Percentiles rank a stretch among this genome's conserved stretches.
Evolutionary conservation across 768 basidiomycete species (phyloP).

Genomic region (Termitomyces sp.): DNA sequence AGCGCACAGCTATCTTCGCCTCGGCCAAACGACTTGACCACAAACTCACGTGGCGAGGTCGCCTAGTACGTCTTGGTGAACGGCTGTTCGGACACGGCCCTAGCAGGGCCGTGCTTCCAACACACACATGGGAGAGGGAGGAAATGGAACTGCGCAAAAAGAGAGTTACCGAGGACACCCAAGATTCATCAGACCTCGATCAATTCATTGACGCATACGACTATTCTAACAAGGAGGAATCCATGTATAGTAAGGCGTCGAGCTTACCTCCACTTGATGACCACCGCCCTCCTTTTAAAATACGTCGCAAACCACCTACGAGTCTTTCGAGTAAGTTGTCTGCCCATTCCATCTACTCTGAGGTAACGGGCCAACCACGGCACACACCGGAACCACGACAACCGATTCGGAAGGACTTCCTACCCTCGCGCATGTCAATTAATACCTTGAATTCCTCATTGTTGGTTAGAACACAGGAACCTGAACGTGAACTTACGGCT

Average conservation of each 20-base stretch:
- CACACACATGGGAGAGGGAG: slow-evolving; percentile 25
- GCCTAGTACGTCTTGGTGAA: slow-evolving; percentile 51
- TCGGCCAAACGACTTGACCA: slow-evolving; percentile 47
- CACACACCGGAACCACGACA: slow-evolving; percentile 67
- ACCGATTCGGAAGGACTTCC: slow-evolving; percentile 46
- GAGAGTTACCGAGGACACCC: slow-evolving; percentile 44
- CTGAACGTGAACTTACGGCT: slow-evolving; percentile 8
- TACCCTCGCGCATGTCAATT: slow-evolving; percentile 43
- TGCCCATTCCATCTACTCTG: slow-evolving; percentile 57
- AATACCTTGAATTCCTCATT: slow-evolving; percentile 35
- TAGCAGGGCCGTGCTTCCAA: slow-evolving; percentile 14
- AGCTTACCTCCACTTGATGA: slow-evolving; percentile 32
- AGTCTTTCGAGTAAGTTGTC: slow-evolving; percentile 27
- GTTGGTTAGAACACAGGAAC: slow-evolving; percentile 16
- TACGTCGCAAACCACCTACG: slow-evolving; percentile 11
- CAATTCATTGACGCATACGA: slow-evolving; percentile 46
- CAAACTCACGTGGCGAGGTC: slow-evolving; percentile 46
- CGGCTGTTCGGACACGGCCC: slow-evolving; percentile 46
- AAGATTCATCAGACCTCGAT: slow-evolving; percentile 43
- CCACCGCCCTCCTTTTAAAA: slow-evolving; percentile 8
- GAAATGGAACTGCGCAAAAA: slow-evolving; percentile 47
- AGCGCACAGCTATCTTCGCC: slow-evolving; percentile 62
- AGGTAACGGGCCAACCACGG: slow-evolving; percentile 58
- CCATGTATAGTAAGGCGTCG: slow-evolving; percentile 31
- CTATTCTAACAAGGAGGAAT: slow-evolving; percentile 34